These are phyloP conservation scores for Pythium graminicola DNA, from an alignment of 352 stramenopile genomes.

Conservation along the genomic window DNA sequence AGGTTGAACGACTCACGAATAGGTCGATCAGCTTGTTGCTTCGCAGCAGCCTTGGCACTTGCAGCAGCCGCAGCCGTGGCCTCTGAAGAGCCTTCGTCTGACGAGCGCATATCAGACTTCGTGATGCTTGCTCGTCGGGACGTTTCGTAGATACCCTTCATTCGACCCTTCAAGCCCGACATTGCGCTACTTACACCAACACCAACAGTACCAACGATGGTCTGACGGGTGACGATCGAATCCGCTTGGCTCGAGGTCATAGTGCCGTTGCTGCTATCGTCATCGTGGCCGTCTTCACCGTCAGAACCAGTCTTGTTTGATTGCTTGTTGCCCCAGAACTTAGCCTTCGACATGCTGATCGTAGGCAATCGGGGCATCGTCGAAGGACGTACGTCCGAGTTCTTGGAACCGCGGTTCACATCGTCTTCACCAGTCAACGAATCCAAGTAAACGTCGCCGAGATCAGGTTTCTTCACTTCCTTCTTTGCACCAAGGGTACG, in stretches of 20 bases:
- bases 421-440: conserved; percentile 24
- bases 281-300: conserved; percentile 28
- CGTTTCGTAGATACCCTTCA: conserved; percentile 81
- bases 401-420: conserved; percentile 40
- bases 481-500: conserved; percentile 75
- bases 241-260: conserved; percentile 15
- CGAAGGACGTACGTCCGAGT: conserved; percentile 61
- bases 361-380: conserved; percentile 70
- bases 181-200: conserved; percentile 45
- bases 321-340: conserved; percentile 57
- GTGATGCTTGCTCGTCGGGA: conserved; percentile 44
- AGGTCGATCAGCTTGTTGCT: too few species aligned
- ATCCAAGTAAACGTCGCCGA: conserved; percentile 29
- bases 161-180: conserved; percentile 60
- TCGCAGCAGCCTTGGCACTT: conserved; percentile 3
- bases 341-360: conserved; percentile 49
- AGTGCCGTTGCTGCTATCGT: conserved; percentile 43
- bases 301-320: too few species aligned
- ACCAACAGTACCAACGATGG: conserved; percentile 59
- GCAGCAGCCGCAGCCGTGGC: too few species aligned
- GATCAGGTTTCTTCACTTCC: conserved; percentile 26
- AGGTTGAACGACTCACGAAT: conserved; percentile 62
- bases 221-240: conserved; percentile 39
- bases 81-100: conserved; percentile 6
- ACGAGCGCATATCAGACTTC: conserved; percentile 12